Evolutionary conservation across 2,329 filamentous ascomycete species (phyloP).

Genomic region (Colletotrichum orbiculare): DNA sequence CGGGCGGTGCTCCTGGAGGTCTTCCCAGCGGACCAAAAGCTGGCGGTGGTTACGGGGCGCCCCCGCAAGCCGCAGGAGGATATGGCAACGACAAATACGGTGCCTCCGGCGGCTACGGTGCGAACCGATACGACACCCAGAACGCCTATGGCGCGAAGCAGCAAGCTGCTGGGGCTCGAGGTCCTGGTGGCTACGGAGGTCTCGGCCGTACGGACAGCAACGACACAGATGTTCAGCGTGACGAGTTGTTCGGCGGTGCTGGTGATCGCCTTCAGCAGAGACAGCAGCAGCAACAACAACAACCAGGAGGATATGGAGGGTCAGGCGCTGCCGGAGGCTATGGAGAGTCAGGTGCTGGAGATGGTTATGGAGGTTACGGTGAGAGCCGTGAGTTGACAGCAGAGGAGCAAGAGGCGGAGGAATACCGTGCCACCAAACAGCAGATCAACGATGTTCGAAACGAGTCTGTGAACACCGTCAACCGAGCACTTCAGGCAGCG

Average conservation of each 20-base stretch:
- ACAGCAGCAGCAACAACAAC: conserved; percentile 46
- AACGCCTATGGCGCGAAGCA: conserved; percentile 40
- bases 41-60: conserved; percentile 40
- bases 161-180: conserved; percentile 47
- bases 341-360: not conserved
- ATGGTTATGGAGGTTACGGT: conserved; percentile 65
- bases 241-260: conserved; percentile 72
- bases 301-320: conserved; percentile 26
- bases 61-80: conserved; percentile 38
- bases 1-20: conserved; percentile 45
- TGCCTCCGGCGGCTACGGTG: conserved; percentile 42
- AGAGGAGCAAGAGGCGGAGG: conserved; percentile 79
- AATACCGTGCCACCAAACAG: conserved; percentile 74
- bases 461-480: conserved; percentile 61
- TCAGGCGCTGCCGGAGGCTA: conserved; percentile 36
- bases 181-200: conserved; percentile 71
- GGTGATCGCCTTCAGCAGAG: conserved; percentile 59
- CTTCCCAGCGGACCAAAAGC: conserved; percentile 50
- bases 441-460: conserved; percentile 82
- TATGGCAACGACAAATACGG: conserved; percentile 55
- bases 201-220: conserved; percentile 60
- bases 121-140: conserved; percentile 43
- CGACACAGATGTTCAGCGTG: conserved; percentile 64
- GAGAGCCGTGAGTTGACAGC: conserved; percentile 83
- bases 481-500: conserved; percentile 69